Percentiles rank a stretch among this genome's conserved stretches.
Conservation (phyloP, 352 stramenopile genomes). For the Phytophthora sp. region DNA sequence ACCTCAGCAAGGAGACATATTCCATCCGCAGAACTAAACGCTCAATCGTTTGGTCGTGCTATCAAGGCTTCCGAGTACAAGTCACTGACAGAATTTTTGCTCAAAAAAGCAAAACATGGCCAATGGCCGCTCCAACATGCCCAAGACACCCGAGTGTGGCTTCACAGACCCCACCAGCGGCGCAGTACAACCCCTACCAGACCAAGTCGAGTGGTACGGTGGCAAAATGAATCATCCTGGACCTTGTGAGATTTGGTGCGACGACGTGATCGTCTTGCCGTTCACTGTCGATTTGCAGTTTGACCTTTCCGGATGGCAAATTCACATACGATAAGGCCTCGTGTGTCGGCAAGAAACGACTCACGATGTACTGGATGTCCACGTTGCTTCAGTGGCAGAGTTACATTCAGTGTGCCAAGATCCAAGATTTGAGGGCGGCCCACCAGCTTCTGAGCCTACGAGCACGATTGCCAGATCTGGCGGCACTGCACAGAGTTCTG, state of each 20-base stretch:
- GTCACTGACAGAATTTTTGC: conserved; percentile 18
- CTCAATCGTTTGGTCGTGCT: conserved; percentile 5
- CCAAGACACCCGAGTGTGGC: conserved; percentile 34
- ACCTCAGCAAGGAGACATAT: conserved; percentile 8
- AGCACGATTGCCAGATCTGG: too few relatives aligned
- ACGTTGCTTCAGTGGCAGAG: conserved; percentile 24
- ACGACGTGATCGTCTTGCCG: conserved; percentile 42
- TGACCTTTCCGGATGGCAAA: conserved; percentile 25
- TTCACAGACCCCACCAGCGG: conserved; percentile 31
- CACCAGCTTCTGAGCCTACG: not conserved
- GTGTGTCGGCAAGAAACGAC: conserved; percentile 33
- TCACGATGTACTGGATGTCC: conserved; percentile 47
- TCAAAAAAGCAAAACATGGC: conserved; percentile 21
- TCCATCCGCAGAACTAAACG: conserved; percentile 13
- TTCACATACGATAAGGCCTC: conserved; percentile 38
- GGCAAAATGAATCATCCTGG: conserved; percentile 43
- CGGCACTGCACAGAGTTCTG: too few relatives aligned
- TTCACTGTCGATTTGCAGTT: conserved; percentile 42
- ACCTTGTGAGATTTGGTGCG: conserved; percentile 53
- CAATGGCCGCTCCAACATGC: conserved; percentile 16
- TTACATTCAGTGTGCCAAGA: conserved; percentile 24
- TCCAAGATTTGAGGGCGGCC: conserved; percentile 18
- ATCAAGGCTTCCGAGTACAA: conserved; percentile 24
- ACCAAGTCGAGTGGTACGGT: conserved; percentile 37
- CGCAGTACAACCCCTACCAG: conserved; percentile 26